phyloP scores from a whole-genome alignment of 2,329 filamentous ascomycete species.

The Gaeumannomyces sp. region DNA sequence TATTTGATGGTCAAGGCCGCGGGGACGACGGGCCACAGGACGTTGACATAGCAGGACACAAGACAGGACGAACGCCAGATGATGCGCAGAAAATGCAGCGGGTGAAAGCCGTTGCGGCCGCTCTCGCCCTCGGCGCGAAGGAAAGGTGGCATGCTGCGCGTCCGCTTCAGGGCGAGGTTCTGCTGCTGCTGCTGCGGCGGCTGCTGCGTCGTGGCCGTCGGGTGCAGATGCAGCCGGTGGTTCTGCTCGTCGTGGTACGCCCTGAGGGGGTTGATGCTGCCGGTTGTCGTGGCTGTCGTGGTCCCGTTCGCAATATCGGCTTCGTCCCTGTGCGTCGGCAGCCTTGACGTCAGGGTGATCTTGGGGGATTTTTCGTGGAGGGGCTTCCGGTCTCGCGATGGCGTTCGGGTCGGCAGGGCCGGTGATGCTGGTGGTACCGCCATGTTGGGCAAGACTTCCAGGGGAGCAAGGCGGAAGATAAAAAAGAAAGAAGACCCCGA shows the following conservation, averaged over 20 bases:
- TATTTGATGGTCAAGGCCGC: conserved; percentile 60
- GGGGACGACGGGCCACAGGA: conserved; percentile 71
- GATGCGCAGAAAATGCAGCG: conserved; percentile 56
- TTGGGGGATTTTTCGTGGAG: conserved; percentile 10
- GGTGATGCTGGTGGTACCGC: neutral
- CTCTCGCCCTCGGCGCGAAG: conserved; percentile 52
- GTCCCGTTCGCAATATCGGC: neutral
- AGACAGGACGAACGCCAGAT: conserved; percentile 52
- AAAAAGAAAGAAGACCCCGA: neutral
- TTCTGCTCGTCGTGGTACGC: conserved; percentile 2
- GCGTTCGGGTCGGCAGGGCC: neutral
- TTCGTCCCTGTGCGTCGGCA: conserved; percentile 11
- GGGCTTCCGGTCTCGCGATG: neutral
- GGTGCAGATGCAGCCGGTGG: conserved; percentile 3
- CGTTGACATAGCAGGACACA: conserved; percentile 58
- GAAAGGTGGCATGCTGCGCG: conserved; percentile 7
- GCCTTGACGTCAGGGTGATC: neutral
- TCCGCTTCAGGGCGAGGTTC: conserved; percentile 9
- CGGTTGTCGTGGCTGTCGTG: neutral
- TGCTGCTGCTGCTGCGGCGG: neutral
- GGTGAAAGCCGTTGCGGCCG: conserved; percentile 60
- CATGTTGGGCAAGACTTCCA: neutral
- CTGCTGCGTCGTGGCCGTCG: neutral
- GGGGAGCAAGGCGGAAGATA: neutral
- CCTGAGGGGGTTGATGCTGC: neutral